Evolutionary conservation across 208 protist species (phyloP).

Genomic region (Leishmania lainsoni): DNA sequence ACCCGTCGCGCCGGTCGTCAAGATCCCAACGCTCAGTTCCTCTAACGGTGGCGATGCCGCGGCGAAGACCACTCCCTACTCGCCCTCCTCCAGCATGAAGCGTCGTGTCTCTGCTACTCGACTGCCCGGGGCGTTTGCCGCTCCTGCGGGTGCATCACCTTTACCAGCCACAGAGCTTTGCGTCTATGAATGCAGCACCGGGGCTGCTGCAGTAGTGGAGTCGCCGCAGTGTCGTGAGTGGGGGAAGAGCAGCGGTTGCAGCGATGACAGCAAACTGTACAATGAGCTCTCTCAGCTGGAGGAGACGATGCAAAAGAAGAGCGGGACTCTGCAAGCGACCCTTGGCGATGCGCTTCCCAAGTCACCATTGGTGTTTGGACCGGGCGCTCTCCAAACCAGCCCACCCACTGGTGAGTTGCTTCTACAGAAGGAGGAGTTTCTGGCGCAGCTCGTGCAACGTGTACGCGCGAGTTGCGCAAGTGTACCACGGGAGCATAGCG

Average conservation of each 20-base stretch:
- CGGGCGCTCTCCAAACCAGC: background rate
- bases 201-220: background rate
- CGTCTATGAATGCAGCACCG: conserved; percentile 26
- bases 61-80: conserved; percentile 9
- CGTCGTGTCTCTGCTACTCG: conserved; percentile 9
- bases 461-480: conserved; percentile 28
- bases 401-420: conserved; percentile 13
- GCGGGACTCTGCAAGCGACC: background rate
- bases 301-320: background rate
- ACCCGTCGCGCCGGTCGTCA: conserved; percentile 26
- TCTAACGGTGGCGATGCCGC: background rate
- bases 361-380: background rate
- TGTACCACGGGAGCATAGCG: background rate
- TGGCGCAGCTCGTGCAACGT: conserved; percentile 23
- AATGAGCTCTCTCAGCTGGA: background rate
- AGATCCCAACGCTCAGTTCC: conserved; percentile 32
- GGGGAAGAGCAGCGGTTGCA: background rate
- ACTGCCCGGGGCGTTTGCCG: background rate
- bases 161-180: conserved; percentile 1
- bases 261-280: background rate
- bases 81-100: conserved; percentile 15
- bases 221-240: conserved; percentile 7
- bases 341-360: background rate
- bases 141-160: background rate
- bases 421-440: conserved; percentile 34